Conservation (phyloP, 441 rosid genomes). For the Erysimum pusillum region DNA sequence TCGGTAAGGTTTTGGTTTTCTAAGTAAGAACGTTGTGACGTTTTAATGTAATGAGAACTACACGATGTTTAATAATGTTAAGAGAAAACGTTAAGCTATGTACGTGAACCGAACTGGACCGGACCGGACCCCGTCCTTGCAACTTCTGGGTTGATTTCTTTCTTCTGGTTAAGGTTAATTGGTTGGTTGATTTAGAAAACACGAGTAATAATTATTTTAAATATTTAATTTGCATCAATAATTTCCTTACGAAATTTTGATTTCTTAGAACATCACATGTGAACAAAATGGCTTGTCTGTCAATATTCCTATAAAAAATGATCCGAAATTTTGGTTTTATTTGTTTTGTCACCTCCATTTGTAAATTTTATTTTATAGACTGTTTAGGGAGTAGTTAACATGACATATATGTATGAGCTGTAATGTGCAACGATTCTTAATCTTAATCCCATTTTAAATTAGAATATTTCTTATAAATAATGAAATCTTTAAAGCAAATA, state of each 20-base stretch:
- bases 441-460: conserved; percentile 12
- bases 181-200: no score
- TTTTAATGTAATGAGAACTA: conserved; percentile 12
- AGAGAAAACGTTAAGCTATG: conserved; percentile 17
- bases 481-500: conserved; percentile 7
- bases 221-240: neutral
- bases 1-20: conserved; percentile 18
- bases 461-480: neutral
- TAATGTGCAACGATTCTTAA: conserved; percentile 12
- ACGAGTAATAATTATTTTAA: no score
- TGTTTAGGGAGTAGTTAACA: conserved; percentile 42
- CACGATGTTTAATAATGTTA: neutral
- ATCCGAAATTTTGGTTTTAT: conserved; percentile 1
- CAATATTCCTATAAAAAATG: neutral
- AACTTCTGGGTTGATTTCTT: no score
- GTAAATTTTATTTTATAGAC: neutral
- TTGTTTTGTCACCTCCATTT: conserved; percentile 14
- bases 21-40: conserved; percentile 12
- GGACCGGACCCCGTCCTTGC: neutral
- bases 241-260: neutral
- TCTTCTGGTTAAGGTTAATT: no score
- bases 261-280: conserved; percentile 23
- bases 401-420: conserved; percentile 41
- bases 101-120: neutral
- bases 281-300: conserved; percentile 19